These are phyloP conservation scores for Tylopilus plumbeoviolaceoides DNA, from an alignment of 768 basidiomycete species.

Conservation along the genomic window DNA sequence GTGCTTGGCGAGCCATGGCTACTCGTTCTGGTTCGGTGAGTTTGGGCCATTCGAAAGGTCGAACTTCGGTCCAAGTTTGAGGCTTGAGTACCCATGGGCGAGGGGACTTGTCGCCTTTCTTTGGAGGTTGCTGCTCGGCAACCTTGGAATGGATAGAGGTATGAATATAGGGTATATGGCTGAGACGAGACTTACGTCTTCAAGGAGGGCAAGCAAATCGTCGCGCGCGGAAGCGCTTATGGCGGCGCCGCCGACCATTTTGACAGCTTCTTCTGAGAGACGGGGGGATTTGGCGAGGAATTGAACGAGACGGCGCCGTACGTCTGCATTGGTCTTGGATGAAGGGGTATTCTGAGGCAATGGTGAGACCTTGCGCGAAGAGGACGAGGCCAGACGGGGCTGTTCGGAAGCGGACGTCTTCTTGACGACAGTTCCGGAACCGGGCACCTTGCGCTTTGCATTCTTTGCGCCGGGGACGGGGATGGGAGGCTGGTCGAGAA, in stretches of 20 bases:
- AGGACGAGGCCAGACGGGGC: slow-evolving; percentile 29
- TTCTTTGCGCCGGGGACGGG: slow-evolving; percentile 33
- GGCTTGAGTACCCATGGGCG: slow-evolving; percentile 53
- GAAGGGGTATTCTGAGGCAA: slow-evolving; percentile 19
- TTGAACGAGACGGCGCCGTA: slow-evolving; percentile 43
- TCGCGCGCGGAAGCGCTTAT: slow-evolving; percentile 33
- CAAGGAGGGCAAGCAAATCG: slow-evolving; percentile 46
- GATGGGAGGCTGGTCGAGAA: slow-evolving; percentile 37
- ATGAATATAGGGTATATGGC: background rate
- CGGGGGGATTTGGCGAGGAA: slow-evolving; percentile 50
- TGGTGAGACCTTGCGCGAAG: slow-evolving; percentile 31
- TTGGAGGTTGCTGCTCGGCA: slow-evolving; percentile 40
- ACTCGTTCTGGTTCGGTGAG: slow-evolving; percentile 46
- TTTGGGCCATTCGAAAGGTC: slow-evolving; percentile 59
- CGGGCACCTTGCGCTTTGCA: slow-evolving; percentile 38
- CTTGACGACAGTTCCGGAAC: slow-evolving; percentile 25
- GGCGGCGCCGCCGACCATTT: slow-evolving; percentile 43
- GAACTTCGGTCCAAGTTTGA: slow-evolving; percentile 61
- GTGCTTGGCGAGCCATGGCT: slow-evolving; percentile 49
- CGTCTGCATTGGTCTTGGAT: slow-evolving; percentile 16
- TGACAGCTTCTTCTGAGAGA: slow-evolving; percentile 35
- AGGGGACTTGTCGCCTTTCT: slow-evolving; percentile 35
- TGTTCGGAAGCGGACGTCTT: slow-evolving; percentile 27
- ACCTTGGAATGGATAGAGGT: slow-evolving; percentile 36
- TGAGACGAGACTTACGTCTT: slow-evolving; percentile 38